These are phyloP conservation scores for Phytophthora europaea DNA, from an alignment of 352 stramenopile genomes.

Conservation along the genomic window DNA sequence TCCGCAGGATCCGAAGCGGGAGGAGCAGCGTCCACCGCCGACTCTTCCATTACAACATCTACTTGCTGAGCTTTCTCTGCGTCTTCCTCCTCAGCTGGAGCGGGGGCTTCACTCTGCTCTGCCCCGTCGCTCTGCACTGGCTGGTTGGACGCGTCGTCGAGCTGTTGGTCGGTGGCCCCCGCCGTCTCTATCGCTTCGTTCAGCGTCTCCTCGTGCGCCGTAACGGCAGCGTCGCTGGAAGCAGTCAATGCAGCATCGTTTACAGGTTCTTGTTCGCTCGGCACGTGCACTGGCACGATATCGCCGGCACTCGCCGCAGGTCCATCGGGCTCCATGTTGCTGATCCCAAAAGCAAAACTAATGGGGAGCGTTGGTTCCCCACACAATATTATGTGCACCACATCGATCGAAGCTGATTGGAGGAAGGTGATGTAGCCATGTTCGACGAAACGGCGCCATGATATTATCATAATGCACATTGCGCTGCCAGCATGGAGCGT, in stretches of 20 bases:
- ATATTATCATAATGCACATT: background rate
- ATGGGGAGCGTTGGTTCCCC: conserved; percentile 12
- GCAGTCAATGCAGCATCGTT: background rate
- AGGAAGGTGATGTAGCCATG: conserved; percentile 29
- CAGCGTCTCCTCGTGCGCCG: background rate
- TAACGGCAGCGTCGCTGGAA: too few relatives aligned
- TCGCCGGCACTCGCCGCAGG: conserved; percentile 5
- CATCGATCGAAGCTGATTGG: conserved; percentile 16
- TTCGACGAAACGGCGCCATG: conserved; percentile 25
- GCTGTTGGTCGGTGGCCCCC: background rate
- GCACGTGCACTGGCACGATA: background rate
- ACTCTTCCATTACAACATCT: background rate
- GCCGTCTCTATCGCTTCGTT: conserved; percentile 8
- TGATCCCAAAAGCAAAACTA: conserved; percentile 19
- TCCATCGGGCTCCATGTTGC: conserved; percentile 30
- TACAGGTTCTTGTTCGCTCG: background rate
- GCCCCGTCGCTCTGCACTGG: conserved; percentile 2
- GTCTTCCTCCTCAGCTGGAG: background rate
- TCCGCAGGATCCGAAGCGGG: background rate
- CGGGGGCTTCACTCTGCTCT: background rate
- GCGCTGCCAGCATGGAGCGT: conserved; percentile 4
- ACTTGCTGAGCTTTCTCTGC: conserved; percentile 3
- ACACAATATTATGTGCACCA: conserved; percentile 13
- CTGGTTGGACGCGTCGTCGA: conserved; percentile 12
- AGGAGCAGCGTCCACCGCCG: background rate